A percentile compares a stretch with the other conserved stretches of the same genome.
phyloP scores from a whole-genome alignment of 108 stramenopile species.

The Pseudonitzschia multistriata region DNA sequence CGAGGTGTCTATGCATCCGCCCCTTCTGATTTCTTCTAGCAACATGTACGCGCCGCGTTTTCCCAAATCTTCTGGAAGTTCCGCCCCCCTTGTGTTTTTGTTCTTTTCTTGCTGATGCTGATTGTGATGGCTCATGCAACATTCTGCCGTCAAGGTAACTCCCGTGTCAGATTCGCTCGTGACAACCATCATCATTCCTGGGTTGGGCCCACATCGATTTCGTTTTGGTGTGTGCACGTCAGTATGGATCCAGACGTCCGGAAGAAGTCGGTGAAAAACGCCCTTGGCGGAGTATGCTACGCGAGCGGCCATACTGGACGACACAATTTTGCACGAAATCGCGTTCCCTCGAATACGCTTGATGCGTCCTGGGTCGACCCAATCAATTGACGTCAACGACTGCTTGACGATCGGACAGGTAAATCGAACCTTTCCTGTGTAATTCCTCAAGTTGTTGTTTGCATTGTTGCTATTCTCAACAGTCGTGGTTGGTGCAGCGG shows the following conservation, averaged over 20 bases:
- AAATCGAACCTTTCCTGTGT: slow-evolving; percentile 76
- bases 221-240: slow-evolving; percentile 80
- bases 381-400: slow-evolving; percentile 74
- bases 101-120: slow-evolving; percentile 12
- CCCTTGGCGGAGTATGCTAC: slow-evolving; percentile 94
- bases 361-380: slow-evolving; percentile 88
- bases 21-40: slow-evolving; percentile 87
- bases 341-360: slow-evolving; percentile 96
- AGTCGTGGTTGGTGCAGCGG: slow-evolving; percentile 81
- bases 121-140: slow-evolving; percentile 46
- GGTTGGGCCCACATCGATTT: slow-evolving; percentile 71
- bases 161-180: slow-evolving; percentile 91
- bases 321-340: slow-evolving; percentile 85
- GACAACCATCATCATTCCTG: slow-evolving; percentile 82
- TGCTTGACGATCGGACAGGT: slow-evolving; percentile 84
- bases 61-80: slow-evolving; percentile 95
- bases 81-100: slow-evolving; percentile 12
- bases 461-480: background rate
- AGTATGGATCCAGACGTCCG: slow-evolving; percentile 96
- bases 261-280: slow-evolving; percentile 82
- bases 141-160: slow-evolving; percentile 79
- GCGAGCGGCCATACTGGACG: slow-evolving; percentile 87
- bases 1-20: slow-evolving; percentile 93
- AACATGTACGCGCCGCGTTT: slow-evolving; percentile 76
- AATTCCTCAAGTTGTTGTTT: background rate